Evolutionary conservation across 768 basidiomycete genomes (phyloP), one percentile per base, ranked within the genome.

Genomic region (Mycena latifolia): DNA sequence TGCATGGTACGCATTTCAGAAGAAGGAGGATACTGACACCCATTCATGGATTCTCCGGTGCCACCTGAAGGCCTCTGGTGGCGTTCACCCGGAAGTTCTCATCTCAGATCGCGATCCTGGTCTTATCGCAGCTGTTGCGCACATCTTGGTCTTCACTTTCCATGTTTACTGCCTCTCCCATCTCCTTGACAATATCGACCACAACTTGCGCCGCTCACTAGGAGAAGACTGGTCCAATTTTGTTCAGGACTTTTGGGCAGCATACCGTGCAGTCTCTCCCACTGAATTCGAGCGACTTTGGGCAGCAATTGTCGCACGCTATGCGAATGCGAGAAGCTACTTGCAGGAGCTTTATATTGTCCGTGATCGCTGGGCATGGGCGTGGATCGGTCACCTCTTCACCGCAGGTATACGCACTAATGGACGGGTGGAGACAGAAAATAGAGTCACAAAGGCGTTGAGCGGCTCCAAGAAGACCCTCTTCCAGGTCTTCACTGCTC

Each of bases 321-420:
- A 63, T 59, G 66, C 74, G 5, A 3, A 54, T 3, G 67, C 73
- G 20, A 25, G 66, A 10, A 27, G 29, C 0, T 81, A 80, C 61
- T 73, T 80, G 9, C 52, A 69, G 0, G 73, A 76, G 39, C 46
- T 81, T 2, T 78, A 77, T 63, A 54, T 64, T 2, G 73, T 71
- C 46, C 71, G 72, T 0, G 66, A 76, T 29, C 74, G 71, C 18
- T 81, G 79, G 79, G 80, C 78, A 27, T 78, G 76, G 76, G 72
- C 76, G 11, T 81, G 73, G 67, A 56, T 77, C 4, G 69, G 72
- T 25, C 27, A 60, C 25, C 33, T 55, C 17, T 81, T 78, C 61
- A 79, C 79, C 12, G 74, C 69, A 25, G 79, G 79, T 0, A 70
- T 79, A 6, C 50, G 77, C 1, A 81, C 78, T 28, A 79, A 75